Evolutionary conservation across 1,284 basidiomycete species (phyloP).

Genomic region (Microstroma glucosiphilum): DNA sequence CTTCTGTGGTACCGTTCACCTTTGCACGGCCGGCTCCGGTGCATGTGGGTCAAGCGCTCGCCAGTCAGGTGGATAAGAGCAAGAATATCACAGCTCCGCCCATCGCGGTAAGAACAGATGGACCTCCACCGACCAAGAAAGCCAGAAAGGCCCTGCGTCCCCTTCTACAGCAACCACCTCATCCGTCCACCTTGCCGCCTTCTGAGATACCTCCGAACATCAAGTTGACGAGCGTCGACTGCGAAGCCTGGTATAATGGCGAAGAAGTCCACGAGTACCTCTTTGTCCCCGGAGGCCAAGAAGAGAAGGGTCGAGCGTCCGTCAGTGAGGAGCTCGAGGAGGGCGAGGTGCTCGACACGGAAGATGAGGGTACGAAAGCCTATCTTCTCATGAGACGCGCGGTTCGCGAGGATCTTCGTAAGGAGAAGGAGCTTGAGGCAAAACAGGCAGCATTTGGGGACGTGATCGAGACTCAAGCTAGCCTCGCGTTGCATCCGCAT

Average conservation of each 20-base stretch:
- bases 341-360: not conserved
- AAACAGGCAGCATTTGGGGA: no score
- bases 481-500: no score
- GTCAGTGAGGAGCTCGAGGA: not conserved
- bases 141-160: no score
- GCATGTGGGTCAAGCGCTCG: no score
- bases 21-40: no score
- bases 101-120: no score
- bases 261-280: not conserved
- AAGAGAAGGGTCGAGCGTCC: not conserved
- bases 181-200: not conserved
- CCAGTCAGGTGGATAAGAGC: no score
- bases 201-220: not conserved
- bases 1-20: no score
- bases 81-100: no score
- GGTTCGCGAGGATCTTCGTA: not conserved
- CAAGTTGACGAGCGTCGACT: constrained; percentile 1
- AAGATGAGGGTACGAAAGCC: not conserved
- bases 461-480: no score
- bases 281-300: not conserved
- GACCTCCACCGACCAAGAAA: no score
- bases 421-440: not conserved
- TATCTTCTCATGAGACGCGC: not conserved
- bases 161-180: not conserved
- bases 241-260: constrained; percentile 6